Conservation (phyloP, 1,139 yeast genomes). For the Pichia sp. region DNA sequence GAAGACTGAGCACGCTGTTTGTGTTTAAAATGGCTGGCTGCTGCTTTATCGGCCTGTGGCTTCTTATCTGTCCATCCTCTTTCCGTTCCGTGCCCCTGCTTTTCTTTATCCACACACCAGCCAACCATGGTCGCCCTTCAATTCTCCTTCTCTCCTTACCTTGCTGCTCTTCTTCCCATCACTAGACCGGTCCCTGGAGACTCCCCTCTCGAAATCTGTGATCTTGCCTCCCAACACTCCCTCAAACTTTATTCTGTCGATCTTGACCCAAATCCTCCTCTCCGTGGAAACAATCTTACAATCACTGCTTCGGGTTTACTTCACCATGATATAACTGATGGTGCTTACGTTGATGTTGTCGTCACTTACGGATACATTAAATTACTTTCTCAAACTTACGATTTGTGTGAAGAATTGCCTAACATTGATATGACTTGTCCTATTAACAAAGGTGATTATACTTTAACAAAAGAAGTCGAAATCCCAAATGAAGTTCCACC, state of each 20-base stretch:
- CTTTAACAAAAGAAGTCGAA: constrained; percentile 63
- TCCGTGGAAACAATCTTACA: constrained; percentile 71
- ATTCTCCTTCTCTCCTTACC: constrained; percentile 6
- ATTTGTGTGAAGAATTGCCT: constrained; percentile 79
- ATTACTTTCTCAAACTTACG: constrained; percentile 78
- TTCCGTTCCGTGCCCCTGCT: not conserved
- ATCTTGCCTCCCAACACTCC: constrained; percentile 54
- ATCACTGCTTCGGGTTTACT: constrained; percentile 68
- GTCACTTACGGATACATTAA: constrained; percentile 90
- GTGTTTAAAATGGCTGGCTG: too few species aligned
- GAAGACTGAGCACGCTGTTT: too few species aligned
- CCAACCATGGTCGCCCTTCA: constrained; percentile 8
- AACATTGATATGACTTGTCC: constrained; percentile 86
- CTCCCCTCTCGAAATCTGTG: constrained; percentile 79
- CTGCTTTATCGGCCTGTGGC: too few species aligned
- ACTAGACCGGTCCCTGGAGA: constrained; percentile 79
- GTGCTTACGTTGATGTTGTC: constrained; percentile 90
- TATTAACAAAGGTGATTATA: constrained; percentile 58
- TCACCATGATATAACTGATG: constrained; percentile 54
- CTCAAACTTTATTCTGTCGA: constrained; percentile 55
- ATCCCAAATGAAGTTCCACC: constrained; percentile 95
- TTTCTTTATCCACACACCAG: not conserved
- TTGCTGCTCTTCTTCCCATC: constrained; percentile 16
- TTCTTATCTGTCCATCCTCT: not conserved
- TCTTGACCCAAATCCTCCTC: constrained; percentile 83